Conservation (phyloP, 2,329 filamentous ascomycete species). For the Stemphylium lycopersici region DNA sequence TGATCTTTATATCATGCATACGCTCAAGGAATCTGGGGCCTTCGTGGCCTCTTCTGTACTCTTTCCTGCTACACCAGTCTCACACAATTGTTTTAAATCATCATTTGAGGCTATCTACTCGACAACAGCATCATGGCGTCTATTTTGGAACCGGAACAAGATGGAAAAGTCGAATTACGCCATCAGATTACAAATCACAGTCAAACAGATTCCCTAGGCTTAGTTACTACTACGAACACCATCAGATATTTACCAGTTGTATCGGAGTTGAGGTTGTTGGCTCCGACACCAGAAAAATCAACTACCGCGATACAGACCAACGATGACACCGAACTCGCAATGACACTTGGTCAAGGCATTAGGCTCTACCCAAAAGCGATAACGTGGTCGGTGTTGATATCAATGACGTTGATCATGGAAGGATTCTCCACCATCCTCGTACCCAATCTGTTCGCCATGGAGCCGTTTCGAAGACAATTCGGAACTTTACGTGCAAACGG, state of each 20-base stretch:
- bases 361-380: conserved; percentile 85
- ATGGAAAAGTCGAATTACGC: too few species aligned
- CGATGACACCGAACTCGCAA: conserved; percentile 10
- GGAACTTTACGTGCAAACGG: conserved; percentile 26
- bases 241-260: background rate
- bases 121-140: too few species aligned
- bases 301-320: background rate
- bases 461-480: conserved; percentile 48
- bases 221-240: background rate
- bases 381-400: conserved; percentile 79
- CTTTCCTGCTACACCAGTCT: too few species aligned
- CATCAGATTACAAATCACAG: too few species aligned
- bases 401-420: conserved; percentile 85
- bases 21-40: too few species aligned
- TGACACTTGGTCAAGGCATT: conserved; percentile 70
- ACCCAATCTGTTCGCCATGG: conserved; percentile 70
- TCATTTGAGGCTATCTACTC: too few species aligned
- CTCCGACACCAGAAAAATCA: background rate
- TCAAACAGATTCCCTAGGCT: background rate
- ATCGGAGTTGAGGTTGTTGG: background rate
- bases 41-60: too few species aligned
- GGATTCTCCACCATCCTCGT: conserved; percentile 80
- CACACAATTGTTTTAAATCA: too few species aligned
- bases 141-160: too few species aligned
- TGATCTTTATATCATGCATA: background rate